A percentile compares a stretch with the other conserved stretches of the same genome.
phyloP scores from a whole-genome alignment of 371 early-diverging fungal genomes.

The Mortierella sp. region DNA sequence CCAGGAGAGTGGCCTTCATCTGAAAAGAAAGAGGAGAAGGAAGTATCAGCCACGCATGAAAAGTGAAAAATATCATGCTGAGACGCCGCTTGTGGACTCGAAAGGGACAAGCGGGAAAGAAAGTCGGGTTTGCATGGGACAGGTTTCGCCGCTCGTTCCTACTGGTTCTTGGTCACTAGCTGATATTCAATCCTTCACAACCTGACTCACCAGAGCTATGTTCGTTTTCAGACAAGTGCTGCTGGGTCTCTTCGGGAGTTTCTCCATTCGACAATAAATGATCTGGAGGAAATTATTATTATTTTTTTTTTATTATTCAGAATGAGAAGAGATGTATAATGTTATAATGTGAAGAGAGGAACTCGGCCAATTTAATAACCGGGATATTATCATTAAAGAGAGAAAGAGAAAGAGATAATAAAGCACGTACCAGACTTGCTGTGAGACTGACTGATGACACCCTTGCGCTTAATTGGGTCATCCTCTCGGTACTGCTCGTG shows the following conservation, averaged over 20 bases:
- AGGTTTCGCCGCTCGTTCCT: not conserved
- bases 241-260: not conserved
- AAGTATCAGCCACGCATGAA: constrained; percentile 14
- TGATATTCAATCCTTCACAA: not conserved
- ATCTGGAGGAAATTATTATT: too few species aligned
- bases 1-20: constrained; percentile 32
- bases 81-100: constrained; percentile 56
- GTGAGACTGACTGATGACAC: constrained; percentile 16
- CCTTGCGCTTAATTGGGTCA: constrained; percentile 43
- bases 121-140: not conserved
- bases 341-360: not conserved
- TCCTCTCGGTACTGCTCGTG: constrained; percentile 39
- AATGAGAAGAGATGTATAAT: not conserved
- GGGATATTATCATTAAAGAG: not conserved
- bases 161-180: too few species aligned
- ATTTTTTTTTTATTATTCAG: too few species aligned
- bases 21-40: not conserved
- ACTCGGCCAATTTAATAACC: not conserved
- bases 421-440: not conserved
- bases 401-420: too few species aligned
- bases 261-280: constrained; percentile 3
- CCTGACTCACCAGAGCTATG: constrained; percentile 41
- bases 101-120: not conserved
- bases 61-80: constrained; percentile 42
- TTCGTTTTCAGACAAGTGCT: constrained; percentile 30